A percentile compares a stretch with the other conserved stretches of the same genome.
Conservation (phyloP, 2,329 filamentous ascomycete species). For the Fusarium lateritium region DNA sequence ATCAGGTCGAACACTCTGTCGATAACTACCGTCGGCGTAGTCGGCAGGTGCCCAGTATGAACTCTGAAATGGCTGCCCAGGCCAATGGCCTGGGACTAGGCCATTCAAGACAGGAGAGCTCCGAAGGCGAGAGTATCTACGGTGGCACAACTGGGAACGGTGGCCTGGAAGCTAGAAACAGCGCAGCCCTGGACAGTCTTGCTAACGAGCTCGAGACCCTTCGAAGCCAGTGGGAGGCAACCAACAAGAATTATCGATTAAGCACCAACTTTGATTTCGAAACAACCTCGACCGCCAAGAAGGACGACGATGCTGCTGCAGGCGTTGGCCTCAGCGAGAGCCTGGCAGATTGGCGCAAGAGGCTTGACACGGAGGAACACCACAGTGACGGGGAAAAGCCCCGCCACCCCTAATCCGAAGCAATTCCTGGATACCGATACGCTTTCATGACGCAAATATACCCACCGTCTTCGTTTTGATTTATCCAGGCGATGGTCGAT, state of each 20-base stretch:
- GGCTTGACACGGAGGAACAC: constrained; percentile 73
- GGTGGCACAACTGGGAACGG: constrained; percentile 59
- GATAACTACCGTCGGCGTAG: constrained; percentile 92
- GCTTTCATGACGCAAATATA: constrained; percentile 55
- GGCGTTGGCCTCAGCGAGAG: constrained; percentile 75
- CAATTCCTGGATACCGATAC: constrained; percentile 48
- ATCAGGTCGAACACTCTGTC: constrained; percentile 94
- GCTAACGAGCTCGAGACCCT: constrained; percentile 93
- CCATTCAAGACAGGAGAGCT: constrained; percentile 69
- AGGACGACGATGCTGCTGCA: constrained; percentile 60
- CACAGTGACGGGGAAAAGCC: constrained; percentile 50
- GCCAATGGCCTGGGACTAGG: constrained; percentile 57
- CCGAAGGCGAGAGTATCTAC: constrained; percentile 75
- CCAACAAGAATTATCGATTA: constrained; percentile 93
- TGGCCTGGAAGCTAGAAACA: constrained; percentile 66
- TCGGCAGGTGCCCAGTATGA: constrained; percentile 69
- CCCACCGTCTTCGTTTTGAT: constrained; percentile 48
- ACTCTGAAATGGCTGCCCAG: constrained; percentile 58
- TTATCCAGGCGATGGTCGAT: constrained; percentile 40
- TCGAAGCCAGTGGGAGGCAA: constrained; percentile 93
- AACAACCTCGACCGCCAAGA: constrained; percentile 56
- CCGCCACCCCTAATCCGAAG: constrained; percentile 45
- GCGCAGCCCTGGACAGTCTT: constrained; percentile 86
- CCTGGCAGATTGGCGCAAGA: constrained; percentile 84
- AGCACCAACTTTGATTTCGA: constrained; percentile 94